Percentiles rank a stretch among this genome's conserved stretches.
phyloP scores from a whole-genome alignment of 768 basidiomycete genomes.

The Tubosaeta sp. region DNA sequence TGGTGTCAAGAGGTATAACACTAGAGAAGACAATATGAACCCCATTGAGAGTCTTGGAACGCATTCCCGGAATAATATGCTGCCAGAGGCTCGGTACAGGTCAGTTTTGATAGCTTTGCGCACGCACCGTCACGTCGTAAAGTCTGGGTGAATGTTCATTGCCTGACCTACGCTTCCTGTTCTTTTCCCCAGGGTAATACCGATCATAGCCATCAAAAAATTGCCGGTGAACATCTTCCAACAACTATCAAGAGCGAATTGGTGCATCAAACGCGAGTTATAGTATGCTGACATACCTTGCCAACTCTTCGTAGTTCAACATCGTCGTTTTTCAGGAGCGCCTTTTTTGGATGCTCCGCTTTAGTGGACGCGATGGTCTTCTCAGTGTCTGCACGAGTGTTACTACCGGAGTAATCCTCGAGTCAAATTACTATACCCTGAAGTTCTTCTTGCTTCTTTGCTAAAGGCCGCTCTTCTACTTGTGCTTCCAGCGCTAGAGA shows the following conservation, averaged over 20 bases:
- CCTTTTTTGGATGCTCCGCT: slow-evolving; percentile 56
- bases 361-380: slow-evolving; percentile 18
- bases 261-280: neutral
- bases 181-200: slow-evolving; percentile 24
- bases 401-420: neutral
- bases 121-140: slow-evolving; percentile 79
- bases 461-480: slow-evolving; percentile 80
- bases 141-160: slow-evolving; percentile 29
- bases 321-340: slow-evolving; percentile 85
- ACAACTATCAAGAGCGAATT: slow-evolving; percentile 46
- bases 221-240: slow-evolving; percentile 70
- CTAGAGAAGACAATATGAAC: slow-evolving; percentile 89
- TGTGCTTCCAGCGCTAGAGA: slow-evolving; percentile 78
- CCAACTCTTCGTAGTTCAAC: slow-evolving; percentile 74
- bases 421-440: slow-evolving; percentile 40
- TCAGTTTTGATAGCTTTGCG: neutral
- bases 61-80: slow-evolving; percentile 82
- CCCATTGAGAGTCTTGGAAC: slow-evolving; percentile 70
- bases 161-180: slow-evolving; percentile 25
- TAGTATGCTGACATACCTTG: slow-evolving; percentile 43
- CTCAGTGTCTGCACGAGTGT: slow-evolving; percentile 9
- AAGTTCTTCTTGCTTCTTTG: slow-evolving; percentile 80
- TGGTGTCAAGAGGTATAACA: slow-evolving; percentile 85
- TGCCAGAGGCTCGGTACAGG: slow-evolving; percentile 28
- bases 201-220: slow-evolving; percentile 72